A percentile compares a stretch with the other conserved stretches of the same genome.
phyloP scores from a whole-genome alignment of 208 protist genomes.

The Acanthamoeba culbertsoni region DNA sequence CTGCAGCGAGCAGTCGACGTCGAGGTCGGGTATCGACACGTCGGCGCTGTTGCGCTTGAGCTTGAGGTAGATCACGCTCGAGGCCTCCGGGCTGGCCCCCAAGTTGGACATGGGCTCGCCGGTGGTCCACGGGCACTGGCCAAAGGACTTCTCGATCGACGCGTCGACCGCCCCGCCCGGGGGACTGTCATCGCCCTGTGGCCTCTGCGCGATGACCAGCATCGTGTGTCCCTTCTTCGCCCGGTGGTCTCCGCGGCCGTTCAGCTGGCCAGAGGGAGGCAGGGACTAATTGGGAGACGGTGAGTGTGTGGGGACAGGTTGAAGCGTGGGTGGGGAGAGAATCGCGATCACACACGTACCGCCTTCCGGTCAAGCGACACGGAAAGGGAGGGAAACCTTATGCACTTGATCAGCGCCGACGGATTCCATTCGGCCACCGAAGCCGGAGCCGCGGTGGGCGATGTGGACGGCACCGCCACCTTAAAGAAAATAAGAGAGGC shows the following conservation, averaged over 20 bases:
- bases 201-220: not conserved
- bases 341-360: not conserved
- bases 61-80: conserved; percentile 47
- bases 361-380: not conserved
- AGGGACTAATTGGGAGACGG: no score
- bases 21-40: conserved; percentile 49
- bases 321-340: not conserved
- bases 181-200: not conserved
- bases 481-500: not conserved
- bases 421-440: conserved; percentile 13
- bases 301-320: not conserved
- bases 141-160: not conserved
- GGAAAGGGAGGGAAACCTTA: not conserved
- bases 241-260: not conserved
- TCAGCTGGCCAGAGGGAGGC: not conserved
- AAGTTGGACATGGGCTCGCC: not conserved
- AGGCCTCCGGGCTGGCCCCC: not conserved
- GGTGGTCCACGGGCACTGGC: not conserved
- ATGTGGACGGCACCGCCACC: not conserved
- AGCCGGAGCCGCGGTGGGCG: not conserved
- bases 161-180: not conserved
- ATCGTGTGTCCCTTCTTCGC: conserved; percentile 14
- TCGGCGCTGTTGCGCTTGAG: conserved; percentile 13
- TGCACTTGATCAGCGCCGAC: conserved; percentile 52
- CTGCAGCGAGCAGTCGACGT: conserved; percentile 48